Base-by-base conservation (phyloP, 1,284 basidiomycete species). In the Wolfiporia cocos region DNA sequence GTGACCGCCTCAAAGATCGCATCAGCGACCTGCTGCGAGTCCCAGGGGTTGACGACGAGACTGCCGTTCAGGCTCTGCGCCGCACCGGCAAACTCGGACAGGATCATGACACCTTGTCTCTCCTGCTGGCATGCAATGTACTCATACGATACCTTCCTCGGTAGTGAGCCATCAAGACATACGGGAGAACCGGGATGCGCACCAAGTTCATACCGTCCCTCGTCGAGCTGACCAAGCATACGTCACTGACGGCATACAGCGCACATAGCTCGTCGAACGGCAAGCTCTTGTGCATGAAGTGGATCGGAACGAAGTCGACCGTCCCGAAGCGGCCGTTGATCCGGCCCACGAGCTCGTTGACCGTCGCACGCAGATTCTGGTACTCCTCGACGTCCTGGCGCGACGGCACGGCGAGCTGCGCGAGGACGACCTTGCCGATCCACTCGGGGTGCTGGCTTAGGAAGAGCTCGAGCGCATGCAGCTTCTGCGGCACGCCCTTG, bases 201-300 rank as follows among this genome's bases (percentile, higher is more conserved):
- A 94, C 94, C 59, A 99, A 70, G 66, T 99, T 99, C 96, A 99
- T 99, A 34, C 95, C 95, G 58, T 99, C 95, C 34, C 95, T 72
- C 6, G 96, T 99, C 58, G 84, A 89, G 12, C 92, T 92, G 43
- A 99, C 92, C 34, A 99, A 70, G 61, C 95, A 98, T 15, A 94
- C 96, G 58, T 99, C 96, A 59, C 89, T 92, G 57, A 97, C 77
- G 4, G 95, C 93, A 58, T 99, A 99, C 46, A 99, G 76, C 18
- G 95, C 96, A 48, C 92, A 96, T 4, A 99, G 77, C 63, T 99
- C 95, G 59, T 97, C 92, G 57, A 98, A 96, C 2, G 81, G 71
- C 49, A 99, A 74, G 52, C 83, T 88, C 62, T 96, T 93, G 75
- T 96, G 92, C 87, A 99, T 88, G 65, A 96, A 98, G 63, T 99